phyloP scores from a whole-genome alignment of 441 rosid species.

The Viola pubescens region DNA sequence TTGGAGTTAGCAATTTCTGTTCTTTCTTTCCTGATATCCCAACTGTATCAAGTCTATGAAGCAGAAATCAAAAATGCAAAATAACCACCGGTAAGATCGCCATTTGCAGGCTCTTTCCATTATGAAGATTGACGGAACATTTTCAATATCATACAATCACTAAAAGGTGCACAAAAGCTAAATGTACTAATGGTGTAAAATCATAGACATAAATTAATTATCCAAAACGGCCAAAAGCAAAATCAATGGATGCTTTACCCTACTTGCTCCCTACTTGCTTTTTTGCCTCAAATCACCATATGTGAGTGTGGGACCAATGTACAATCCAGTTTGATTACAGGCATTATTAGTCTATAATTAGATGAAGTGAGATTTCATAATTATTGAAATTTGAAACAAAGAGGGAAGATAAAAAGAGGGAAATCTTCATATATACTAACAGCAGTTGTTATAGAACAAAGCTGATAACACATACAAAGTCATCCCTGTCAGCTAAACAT shows the following conservation, averaged over 20 bases:
- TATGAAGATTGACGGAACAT: too few species aligned
- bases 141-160: too few species aligned
- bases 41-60: too few species aligned
- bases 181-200: too few species aligned
- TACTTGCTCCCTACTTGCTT: background rate
- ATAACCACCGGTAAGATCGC: too few species aligned
- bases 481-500: slow-evolving; percentile 42
- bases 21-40: too few species aligned
- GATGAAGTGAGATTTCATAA: slow-evolving; percentile 25
- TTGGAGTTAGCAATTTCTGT: too few species aligned
- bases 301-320: slow-evolving; percentile 28
- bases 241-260: slow-evolving; percentile 7
- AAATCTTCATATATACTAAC: slow-evolving; percentile 35
- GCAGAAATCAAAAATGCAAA: too few species aligned
- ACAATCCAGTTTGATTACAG: slow-evolving; percentile 17
- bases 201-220: slow-evolving; percentile 4
- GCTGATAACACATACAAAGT: slow-evolving; percentile 35
- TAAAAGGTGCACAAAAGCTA: too few species aligned
- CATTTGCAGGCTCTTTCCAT: too few species aligned
- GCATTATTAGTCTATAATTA: slow-evolving; percentile 29
- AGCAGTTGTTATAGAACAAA: slow-evolving; percentile 31
- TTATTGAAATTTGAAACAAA: slow-evolving; percentile 26
- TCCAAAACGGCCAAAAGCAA: slow-evolving; percentile 12
- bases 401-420: slow-evolving; percentile 17
- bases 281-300: slow-evolving; percentile 21